A percentile compares a stretch with the other conserved stretches of the same genome.
These are phyloP conservation scores for Albophoma yamanashiensis DNA, from an alignment of 2,329 filamentous ascomycete genomes.

Conservation along the genomic window DNA sequence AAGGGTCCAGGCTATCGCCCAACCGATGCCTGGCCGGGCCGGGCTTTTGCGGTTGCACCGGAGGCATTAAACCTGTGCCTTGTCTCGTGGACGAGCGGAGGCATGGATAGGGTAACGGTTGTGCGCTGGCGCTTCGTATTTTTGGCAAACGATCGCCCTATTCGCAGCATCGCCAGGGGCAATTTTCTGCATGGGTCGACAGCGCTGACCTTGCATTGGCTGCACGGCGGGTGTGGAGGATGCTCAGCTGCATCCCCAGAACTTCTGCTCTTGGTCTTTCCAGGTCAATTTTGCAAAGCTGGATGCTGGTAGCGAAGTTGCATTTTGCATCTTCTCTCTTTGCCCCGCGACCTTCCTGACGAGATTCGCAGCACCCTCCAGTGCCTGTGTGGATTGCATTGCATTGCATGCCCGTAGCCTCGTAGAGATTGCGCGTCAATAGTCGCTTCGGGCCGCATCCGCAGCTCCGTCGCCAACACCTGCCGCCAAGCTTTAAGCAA, in stretches of 20 bases:
- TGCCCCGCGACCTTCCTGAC: not conserved
- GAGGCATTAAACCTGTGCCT: not conserved
- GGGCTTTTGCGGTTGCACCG: not conserved
- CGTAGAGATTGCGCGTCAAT: not conserved
- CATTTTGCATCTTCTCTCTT: not conserved
- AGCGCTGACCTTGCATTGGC: not conserved
- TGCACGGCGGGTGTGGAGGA: not conserved
- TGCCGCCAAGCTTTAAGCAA: not conserved
- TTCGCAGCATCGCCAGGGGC: not conserved
- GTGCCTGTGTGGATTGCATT: not conserved
- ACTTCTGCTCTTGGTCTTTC: too few relatives aligned
- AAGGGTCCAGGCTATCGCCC: not conserved
- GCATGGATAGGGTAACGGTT: not conserved
- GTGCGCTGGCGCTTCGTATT: not conserved
- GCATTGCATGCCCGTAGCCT: not conserved
- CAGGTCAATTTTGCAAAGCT: too few relatives aligned
- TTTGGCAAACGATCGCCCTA: not conserved
- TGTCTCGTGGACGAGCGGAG: not conserved
- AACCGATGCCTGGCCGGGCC: not conserved
- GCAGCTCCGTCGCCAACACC: not conserved
- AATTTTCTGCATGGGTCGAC: not conserved
- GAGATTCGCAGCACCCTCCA: not conserved
- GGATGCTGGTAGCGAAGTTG: not conserved
- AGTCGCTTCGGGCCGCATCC: not conserved
- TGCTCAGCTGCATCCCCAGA: slow-evolving; percentile 2